Evolutionary conservation across 2,329 filamentous ascomycete genomes (phyloP).

Genomic region (Seiridium unicorne): DNA sequence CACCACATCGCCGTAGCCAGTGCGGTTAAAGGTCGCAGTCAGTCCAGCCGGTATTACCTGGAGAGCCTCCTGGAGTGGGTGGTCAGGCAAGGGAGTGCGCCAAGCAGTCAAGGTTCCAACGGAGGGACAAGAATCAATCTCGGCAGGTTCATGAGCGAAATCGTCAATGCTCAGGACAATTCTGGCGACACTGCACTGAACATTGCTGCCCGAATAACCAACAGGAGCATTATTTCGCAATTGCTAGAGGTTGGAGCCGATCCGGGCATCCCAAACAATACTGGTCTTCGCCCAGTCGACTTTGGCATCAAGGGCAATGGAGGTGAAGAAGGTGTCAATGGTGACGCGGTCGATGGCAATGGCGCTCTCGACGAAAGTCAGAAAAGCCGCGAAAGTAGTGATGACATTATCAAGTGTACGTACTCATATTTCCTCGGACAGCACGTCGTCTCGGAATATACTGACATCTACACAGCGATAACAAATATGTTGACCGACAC

Average conservation of each 20-base stretch:
- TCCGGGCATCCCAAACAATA: slow-evolving; percentile 86
- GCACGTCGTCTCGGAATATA: background rate
- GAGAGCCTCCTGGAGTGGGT: slow-evolving; percentile 94
- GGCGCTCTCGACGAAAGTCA: slow-evolving; percentile 36
- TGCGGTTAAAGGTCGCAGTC: slow-evolving; percentile 87
- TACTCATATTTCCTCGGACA: slow-evolving; percentile 17
- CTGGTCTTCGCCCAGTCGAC: slow-evolving; percentile 84
- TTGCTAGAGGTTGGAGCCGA: slow-evolving; percentile 93
- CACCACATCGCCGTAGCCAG: slow-evolving; percentile 97
- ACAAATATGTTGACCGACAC: slow-evolving; percentile 79
- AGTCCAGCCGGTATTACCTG: slow-evolving; percentile 92
- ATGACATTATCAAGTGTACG: slow-evolving; percentile 78
- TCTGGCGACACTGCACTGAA: slow-evolving; percentile 94
- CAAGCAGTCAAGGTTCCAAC: slow-evolving; percentile 45
- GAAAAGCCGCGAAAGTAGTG: slow-evolving; percentile 68
- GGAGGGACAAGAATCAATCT: slow-evolving; percentile 71
- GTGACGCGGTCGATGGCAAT: slow-evolving; percentile 26
- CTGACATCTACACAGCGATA: slow-evolving; percentile 59
- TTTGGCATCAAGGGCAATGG: slow-evolving; percentile 82
- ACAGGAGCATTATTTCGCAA: slow-evolving; percentile 94
- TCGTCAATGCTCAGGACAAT: slow-evolving; percentile 93
- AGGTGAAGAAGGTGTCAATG: slow-evolving; percentile 40
- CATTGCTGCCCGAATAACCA: slow-evolving; percentile 88
- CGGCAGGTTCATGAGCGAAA: slow-evolving; percentile 92
- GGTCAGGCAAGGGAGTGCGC: slow-evolving; percentile 74